Conservation (phyloP, 1,284 basidiomycete genomes). For the Hortiboletus rubellus region DNA sequence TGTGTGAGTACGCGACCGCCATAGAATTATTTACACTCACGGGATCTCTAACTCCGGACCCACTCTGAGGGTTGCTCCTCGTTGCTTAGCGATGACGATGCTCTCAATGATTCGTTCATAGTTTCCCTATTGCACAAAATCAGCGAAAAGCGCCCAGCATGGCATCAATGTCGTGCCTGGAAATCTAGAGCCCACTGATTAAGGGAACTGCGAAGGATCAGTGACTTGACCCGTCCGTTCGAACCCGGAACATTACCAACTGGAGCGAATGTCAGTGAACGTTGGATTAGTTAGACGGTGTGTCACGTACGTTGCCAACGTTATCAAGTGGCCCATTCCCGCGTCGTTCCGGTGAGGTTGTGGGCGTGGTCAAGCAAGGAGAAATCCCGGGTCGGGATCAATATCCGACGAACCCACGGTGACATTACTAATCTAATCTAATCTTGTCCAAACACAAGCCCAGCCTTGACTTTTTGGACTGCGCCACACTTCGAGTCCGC, state of each 20-base stretch:
- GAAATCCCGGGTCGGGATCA: neutral
- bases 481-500: neutral
- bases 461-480: neutral
- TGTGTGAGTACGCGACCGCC: neutral
- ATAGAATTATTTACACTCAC: slow-evolving; percentile 44
- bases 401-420: neutral
- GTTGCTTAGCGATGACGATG: slow-evolving; percentile 83
- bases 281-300: neutral
- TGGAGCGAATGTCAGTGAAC: slow-evolving; percentile 23
- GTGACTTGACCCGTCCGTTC: neutral
- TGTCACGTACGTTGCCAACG: slow-evolving; percentile 67
- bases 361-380: neutral
- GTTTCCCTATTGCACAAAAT: slow-evolving; percentile 68
- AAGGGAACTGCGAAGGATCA: slow-evolving; percentile 62
- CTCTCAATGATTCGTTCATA: slow-evolving; percentile 88
- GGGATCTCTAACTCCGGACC: slow-evolving; percentile 99
- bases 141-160: neutral
- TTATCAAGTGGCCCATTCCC: slow-evolving; percentile 78
- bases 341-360: neutral
- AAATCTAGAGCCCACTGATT: slow-evolving; percentile 98
- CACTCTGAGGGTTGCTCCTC: slow-evolving; percentile 92
- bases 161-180: slow-evolving; percentile 48
- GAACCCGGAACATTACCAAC: slow-evolving; percentile 41
- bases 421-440: slow-evolving; percentile 22
- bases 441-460: neutral